These are phyloP conservation scores for Yarrowia phangngaensis DNA, from an alignment of 805 yeast genomes.

Conservation along the genomic window DNA sequence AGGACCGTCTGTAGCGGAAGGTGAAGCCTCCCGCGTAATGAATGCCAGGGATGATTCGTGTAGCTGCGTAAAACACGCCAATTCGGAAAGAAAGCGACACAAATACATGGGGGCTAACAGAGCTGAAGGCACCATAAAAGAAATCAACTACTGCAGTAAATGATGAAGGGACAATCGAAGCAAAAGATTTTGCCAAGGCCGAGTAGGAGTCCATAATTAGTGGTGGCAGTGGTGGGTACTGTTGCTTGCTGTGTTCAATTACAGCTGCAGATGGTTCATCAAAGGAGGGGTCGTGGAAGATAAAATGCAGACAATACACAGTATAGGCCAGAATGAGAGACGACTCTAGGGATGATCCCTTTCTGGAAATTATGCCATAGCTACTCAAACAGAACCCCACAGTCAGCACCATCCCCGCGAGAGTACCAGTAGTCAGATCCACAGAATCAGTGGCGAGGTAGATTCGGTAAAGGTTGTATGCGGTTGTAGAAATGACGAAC, in stretches of 20 bases:
- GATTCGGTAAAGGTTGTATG: conserved; percentile 77
- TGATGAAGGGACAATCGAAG: conserved; percentile 43
- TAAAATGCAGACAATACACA: conserved; percentile 87
- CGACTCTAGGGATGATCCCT: conserved; percentile 87
- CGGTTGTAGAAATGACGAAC: conserved; percentile 65
- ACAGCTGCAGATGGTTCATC: background rate
- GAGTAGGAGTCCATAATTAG: conserved; percentile 41
- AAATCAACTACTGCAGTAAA: conserved; percentile 45
- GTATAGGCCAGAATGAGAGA: conserved; percentile 84
- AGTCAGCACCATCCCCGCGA: conserved; percentile 82
- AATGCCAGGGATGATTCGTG: conserved; percentile 84
- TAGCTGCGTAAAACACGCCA: conserved; percentile 81
- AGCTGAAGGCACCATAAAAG: conserved; percentile 49
- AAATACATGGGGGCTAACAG: conserved; percentile 75
- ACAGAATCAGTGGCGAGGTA: conserved; percentile 55
- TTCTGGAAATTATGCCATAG: conserved; percentile 76
- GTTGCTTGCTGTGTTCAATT: conserved; percentile 9
- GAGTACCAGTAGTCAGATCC: conserved; percentile 69
- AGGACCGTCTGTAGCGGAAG: conserved; percentile 22
- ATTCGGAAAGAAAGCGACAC: conserved; percentile 81
- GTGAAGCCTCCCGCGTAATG: conserved; percentile 32
- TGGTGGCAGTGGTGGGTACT: conserved; percentile 41
- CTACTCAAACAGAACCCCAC: conserved; percentile 50
- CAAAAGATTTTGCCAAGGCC: conserved; percentile 39
- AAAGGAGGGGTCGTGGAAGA: conserved; percentile 62